A percentile compares a stretch with the other conserved stretches of the same genome.
Conservation (phyloP, 495 filamentous ascomycete genomes). For the Aspergillus homomorphus region DNA sequence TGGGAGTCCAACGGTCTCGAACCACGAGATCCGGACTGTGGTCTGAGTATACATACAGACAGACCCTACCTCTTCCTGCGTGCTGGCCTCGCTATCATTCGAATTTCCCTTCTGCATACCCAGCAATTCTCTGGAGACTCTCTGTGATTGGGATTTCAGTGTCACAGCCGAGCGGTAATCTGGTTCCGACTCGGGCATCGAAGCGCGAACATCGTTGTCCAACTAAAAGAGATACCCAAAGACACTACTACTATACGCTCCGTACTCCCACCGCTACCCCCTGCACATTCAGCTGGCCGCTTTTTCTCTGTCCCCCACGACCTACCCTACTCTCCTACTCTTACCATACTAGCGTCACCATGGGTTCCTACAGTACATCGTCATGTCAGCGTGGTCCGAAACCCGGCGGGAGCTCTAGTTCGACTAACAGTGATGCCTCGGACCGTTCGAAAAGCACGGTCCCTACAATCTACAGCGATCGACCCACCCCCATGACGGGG, state of each 20-base stretch:
- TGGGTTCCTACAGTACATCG: constrained; percentile 37
- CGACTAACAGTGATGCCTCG: constrained; percentile 61
- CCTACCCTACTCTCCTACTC: not conserved
- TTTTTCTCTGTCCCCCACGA: constrained; percentile 7
- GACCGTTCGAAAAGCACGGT: constrained; percentile 65
- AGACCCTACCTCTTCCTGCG: not conserved
- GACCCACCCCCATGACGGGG: constrained; percentile 46
- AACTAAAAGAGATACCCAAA: not conserved
- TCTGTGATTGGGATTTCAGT: not conserved
- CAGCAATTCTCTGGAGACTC: not conserved
- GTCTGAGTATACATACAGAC: not conserved
- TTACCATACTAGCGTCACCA: constrained; percentile 19
- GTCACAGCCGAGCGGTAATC: not conserved
- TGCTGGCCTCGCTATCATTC: not conserved
- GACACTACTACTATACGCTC: not conserved
- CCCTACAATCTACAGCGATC: constrained; percentile 61
- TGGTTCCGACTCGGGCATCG: not conserved
- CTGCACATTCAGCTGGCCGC: not conserved
- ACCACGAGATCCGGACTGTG: not conserved
- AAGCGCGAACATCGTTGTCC: not conserved
- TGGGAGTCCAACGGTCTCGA: not conserved
- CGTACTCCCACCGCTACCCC: not conserved
- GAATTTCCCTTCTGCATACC: not conserved
- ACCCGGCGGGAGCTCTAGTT: constrained; percentile 51
- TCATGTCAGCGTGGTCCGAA: constrained; percentile 28